Conservation (phyloP, 78 protist genomes). For the Speleostelium caveatum region DNA sequence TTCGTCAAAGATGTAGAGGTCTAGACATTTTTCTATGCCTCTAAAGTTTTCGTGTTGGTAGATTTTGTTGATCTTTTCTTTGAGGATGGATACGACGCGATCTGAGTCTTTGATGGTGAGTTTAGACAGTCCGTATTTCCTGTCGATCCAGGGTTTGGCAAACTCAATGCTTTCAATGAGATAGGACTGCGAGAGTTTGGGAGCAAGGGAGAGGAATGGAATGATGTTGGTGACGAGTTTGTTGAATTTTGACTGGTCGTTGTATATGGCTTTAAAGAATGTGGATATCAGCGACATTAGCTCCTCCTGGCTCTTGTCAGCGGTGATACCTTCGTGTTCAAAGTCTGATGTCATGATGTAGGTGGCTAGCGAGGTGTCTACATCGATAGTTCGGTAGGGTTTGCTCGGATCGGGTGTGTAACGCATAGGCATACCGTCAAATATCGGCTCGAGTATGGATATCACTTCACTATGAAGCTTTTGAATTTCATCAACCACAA, state of each 20-base stretch:
- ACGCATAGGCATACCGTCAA: slow-evolving; percentile 24
- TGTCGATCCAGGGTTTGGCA: neutral
- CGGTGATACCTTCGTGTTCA: slow-evolving; percentile 40
- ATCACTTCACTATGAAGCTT: slow-evolving; percentile 27
- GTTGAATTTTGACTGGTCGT: neutral
- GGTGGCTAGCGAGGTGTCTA: slow-evolving; percentile 3
- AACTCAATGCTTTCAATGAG: neutral
- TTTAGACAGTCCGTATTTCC: too few species aligned
- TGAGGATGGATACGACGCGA: neutral
- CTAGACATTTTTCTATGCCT: slow-evolving; percentile 33
- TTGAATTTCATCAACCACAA: slow-evolving; percentile 63
- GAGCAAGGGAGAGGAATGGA: neutral
- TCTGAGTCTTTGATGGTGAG: neutral
- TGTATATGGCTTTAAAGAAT: slow-evolving; percentile 5
- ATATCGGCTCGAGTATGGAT: slow-evolving; percentile 43
- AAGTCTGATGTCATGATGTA: slow-evolving; percentile 62
- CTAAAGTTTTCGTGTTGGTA: slow-evolving; percentile 26
- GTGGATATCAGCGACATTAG: neutral
- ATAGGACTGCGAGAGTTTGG: too few species aligned
- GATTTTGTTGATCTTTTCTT: neutral
- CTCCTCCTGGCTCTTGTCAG: neutral
- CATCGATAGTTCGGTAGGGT: neutral
- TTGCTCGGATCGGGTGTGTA: neutral
- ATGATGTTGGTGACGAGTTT: neutral
- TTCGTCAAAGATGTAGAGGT: too few species aligned